phyloP scores from a whole-genome alignment of 768 basidiomycete species.

The Agrocybe pediades region DNA sequence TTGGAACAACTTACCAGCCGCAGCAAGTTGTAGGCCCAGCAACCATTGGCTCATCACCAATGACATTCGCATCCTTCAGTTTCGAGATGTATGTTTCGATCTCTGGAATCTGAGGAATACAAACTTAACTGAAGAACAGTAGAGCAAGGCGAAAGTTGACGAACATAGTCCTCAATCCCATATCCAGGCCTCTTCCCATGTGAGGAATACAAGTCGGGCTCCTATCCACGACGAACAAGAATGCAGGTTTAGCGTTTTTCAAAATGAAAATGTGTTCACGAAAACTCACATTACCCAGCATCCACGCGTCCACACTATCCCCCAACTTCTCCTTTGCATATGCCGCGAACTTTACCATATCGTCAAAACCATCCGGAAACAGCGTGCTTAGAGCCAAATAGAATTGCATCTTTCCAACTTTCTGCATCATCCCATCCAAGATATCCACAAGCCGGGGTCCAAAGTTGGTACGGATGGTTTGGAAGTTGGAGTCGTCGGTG shows the following conservation, averaged over 20 bases:
- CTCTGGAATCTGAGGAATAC: neutral
- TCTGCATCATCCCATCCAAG: conserved; percentile 35
- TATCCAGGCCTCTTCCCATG: conserved; percentile 33
- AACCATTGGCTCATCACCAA: conserved; percentile 17
- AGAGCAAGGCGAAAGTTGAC: neutral
- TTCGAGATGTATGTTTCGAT: neutral
- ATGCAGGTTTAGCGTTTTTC: no score
- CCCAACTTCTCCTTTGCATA: conserved; percentile 31
- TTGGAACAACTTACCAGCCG: conserved; percentile 30
- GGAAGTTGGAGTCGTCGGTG: neutral
- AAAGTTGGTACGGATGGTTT: conserved; percentile 31
- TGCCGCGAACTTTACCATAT: conserved; percentile 26
- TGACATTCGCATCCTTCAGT: conserved; percentile 21
- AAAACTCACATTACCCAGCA: neutral
- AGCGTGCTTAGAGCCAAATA: conserved; percentile 36
- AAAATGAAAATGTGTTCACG: no score
- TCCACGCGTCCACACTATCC: conserved; percentile 9
- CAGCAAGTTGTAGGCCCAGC: conserved; percentile 36
- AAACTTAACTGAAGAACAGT: neutral
- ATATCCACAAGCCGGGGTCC: conserved; percentile 37
- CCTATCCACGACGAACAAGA: no score
- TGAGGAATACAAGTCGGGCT: conserved; percentile 36
- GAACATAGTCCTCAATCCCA: conserved; percentile 29
- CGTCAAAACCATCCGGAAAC: conserved; percentile 23
- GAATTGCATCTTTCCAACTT: conserved; percentile 36